These are phyloP conservation scores for Lolium rigidum DNA, from an alignment of 176 grass and related monocot genomes.

Conservation along the genomic window DNA sequence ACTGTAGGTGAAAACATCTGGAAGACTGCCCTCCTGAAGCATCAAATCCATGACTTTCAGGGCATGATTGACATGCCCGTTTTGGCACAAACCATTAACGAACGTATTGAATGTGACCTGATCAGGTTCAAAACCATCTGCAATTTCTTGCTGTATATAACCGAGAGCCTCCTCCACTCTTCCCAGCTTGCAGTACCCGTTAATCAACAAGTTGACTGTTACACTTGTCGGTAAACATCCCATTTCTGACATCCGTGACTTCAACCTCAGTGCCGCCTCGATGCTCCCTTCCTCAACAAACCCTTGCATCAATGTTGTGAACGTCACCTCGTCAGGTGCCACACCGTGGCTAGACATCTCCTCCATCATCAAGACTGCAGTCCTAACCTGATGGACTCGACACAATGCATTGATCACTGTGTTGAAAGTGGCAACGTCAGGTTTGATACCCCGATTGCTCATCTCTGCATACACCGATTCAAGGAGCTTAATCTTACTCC, in stretches of 20 bases:
- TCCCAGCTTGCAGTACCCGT: conserved; percentile 74
- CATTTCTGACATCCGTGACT: conserved; percentile 51
- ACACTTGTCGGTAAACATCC: conserved; percentile 58
- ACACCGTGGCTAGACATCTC: conserved; percentile 61
- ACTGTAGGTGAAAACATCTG: conserved; percentile 73
- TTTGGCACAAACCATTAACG: conserved; percentile 72
- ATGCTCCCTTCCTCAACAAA: conserved; percentile 87
- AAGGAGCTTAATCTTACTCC: conserved; percentile 72
- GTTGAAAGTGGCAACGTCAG: conserved; percentile 70
- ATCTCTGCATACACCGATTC: conserved; percentile 71
- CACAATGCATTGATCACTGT: conserved; percentile 77
- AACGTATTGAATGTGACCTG: conserved; percentile 68
- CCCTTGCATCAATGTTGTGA: conserved; percentile 80
- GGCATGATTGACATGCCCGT: conserved; percentile 64
- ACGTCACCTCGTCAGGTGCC: conserved; percentile 61
- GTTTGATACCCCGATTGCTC: conserved; percentile 43
- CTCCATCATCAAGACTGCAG: conserved; percentile 71
- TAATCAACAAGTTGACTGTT: conserved; percentile 53
- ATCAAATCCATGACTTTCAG: conserved; percentile 79
- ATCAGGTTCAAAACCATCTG: conserved; percentile 67
- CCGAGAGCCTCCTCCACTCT: conserved; percentile 70
- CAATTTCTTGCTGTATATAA: conserved; percentile 60
- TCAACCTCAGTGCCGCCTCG: conserved; percentile 11
- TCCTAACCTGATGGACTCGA: conserved; percentile 63
- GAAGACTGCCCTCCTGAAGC: conserved; percentile 68